Evolutionary conservation across 169 alveolate genomes (phyloP), one percentile per base, ranked within the genome.

Genomic region (Sarcocystis neurona): DNA sequence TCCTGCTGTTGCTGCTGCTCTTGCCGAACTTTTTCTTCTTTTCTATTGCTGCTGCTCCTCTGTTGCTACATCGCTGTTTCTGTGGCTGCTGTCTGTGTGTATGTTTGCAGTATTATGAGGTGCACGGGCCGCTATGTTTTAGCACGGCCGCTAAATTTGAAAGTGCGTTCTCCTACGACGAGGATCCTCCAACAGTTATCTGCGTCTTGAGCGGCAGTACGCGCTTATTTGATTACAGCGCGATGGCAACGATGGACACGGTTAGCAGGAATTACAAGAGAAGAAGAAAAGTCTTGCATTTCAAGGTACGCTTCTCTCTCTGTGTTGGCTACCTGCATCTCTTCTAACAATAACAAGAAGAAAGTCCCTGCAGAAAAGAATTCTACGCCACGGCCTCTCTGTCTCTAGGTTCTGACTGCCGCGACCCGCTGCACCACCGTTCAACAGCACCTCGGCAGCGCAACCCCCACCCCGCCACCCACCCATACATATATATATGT

Each of bases 61-160:
- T 4, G 41, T 15, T 84, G 27, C 48, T 6, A 20, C 56, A 60
- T 8, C 3, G 48, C 32, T 27, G 85, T 37, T 43, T 12, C n/a
- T 27, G 3, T 50, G 27, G 30, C 12, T 30, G 23, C 41, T 84
- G 12, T 0, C 8, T 6, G 44, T 66, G n/a, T n/a, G n/a, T 39
- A 44, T 77, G 15, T 15, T n/a, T 44, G 34, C 78, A 92, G 94
- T 94, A 94, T 82, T 95, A 95, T 82, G 97, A 95, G 85, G 93
- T 95, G 32, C 96, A 95, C 34, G 97, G 97, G n/a, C 94, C 93
- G 53, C 82, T 95, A 30, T 95, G 94, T 93, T 95, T 93, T 77
- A 96, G 96, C 56, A 92, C 95, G 47, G 93, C 94, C 80, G 89
- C 91, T 82, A 94, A 94, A 96, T 94, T 95, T 30, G 94, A 95